Evolutionary conservation across 2,329 filamentous ascomycete species (phyloP), one percentile per base, ranked within the genome.

Genomic region (Thelonectria blattea): DNA sequence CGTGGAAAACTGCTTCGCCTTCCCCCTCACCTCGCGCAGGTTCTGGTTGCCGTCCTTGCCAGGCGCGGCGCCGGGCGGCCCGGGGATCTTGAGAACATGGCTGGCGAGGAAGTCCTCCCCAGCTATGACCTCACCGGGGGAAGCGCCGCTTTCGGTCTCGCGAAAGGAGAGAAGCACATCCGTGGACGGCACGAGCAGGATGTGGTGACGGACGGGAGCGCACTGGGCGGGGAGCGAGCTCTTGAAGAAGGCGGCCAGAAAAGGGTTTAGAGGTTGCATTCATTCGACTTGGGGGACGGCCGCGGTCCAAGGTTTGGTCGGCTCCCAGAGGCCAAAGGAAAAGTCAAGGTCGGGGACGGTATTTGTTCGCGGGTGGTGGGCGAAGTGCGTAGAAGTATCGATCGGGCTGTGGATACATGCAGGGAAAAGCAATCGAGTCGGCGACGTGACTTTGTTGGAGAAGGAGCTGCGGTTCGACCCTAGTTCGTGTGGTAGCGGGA

Each of bases 201-300:
- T 88, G 83, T 98, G 92, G 77, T 96, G 92, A 78, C 95, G 91
- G 66, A 93, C 86, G 56, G 95, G 93, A 65, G 89, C 87, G 83
- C 95, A 98, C 88, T 98, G 94, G 72, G 90, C 83, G 70, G 91
- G 90, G 75, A 97, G 86, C 77, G 92, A 88, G 86, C 93, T 98
- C 83, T 92, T 93, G 86, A 97, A 97, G 88, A 99, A 98, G 85
- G 94, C 93, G 84, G 91, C 90, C 79, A 99, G 86, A 81, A 97
- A 98, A 78, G 95, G 95, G 81, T 99, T 99, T 88, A 98, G 86
- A 83, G 95, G 92, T 89, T 93, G 93, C 93, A 97, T 97, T 79
- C 76, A 78, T 73, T 77, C 76, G 75, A 69, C 73, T 75, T 71
- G 64, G 56, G 34, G 60, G 56, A 56, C 65, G 65, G 68, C 58